A percentile compares a stretch with the other conserved stretches of the same genome.
phyloP scores from a whole-genome alignment of 2,329 filamentous ascomycete species.

The Aureobasidium sp. region DNA sequence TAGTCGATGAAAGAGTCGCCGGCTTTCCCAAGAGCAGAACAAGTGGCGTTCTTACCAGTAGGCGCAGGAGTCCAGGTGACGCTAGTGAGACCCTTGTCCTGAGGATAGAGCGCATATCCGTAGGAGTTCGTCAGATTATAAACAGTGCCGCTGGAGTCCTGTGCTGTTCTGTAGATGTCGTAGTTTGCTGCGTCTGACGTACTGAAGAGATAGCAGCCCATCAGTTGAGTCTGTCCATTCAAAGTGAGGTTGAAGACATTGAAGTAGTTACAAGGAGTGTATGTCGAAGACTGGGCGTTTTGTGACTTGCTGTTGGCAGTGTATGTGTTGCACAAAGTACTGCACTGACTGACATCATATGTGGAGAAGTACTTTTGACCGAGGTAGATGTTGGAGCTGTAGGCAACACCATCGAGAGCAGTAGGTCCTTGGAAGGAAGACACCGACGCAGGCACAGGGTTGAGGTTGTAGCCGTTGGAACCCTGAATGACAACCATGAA shows the following conservation, averaged over 20 bases:
- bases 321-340: conserved; percentile 6
- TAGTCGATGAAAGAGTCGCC: conserved; percentile 9
- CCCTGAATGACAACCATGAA: conserved; percentile 25
- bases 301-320: conserved; percentile 2
- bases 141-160: background rate
- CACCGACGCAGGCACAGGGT: conserved; percentile 12
- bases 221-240: conserved; percentile 14
- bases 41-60: conserved; percentile 14
- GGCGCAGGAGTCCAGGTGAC: conserved; percentile 15
- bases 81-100: conserved; percentile 11
- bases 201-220: conserved; percentile 17
- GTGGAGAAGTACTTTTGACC: conserved; percentile 9
- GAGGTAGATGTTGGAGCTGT: conserved; percentile 3
- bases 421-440: conserved; percentile 15
- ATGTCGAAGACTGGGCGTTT: conserved; percentile 6
- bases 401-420: conserved; percentile 13
- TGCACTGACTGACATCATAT: conserved; percentile 14
- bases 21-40: conserved; percentile 12
- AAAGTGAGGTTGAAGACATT: conserved; percentile 18
- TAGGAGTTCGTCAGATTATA: conserved; percentile 17
- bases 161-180: conserved; percentile 4
- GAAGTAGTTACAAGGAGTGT: conserved; percentile 19
- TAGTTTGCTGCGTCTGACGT: conserved; percentile 11
- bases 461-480: conserved; percentile 17
- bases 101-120: conserved; percentile 16